Percentiles rank a stretch among this genome's conserved stretches.
These are phyloP conservation scores for Candida ipomoeae DNA, from an alignment of 805 yeast species.

Conservation along the genomic window DNA sequence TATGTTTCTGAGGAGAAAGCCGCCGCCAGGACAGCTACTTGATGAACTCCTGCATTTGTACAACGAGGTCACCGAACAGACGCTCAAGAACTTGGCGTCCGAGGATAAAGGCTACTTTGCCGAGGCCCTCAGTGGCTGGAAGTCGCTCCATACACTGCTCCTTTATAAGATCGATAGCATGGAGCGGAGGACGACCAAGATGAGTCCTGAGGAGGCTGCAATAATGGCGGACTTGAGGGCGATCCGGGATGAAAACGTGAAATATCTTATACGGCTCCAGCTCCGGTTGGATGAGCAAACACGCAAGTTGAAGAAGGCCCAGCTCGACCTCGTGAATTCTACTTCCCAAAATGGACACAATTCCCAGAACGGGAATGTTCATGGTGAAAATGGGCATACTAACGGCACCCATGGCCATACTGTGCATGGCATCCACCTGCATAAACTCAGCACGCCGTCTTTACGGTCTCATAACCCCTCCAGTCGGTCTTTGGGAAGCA, in stretches of 20 bases:
- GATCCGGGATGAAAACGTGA: constrained; percentile 41
- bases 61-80: constrained; percentile 56
- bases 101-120: constrained; percentile 53
- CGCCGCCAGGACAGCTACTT: constrained; percentile 48
- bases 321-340: not conserved
- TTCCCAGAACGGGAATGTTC: not conserved
- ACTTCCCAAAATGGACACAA: not conserved
- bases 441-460: constrained; percentile 26
- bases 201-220: constrained; percentile 15
- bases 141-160: constrained; percentile 58
- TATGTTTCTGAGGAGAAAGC: constrained; percentile 56
- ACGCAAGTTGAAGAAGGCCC: constrained; percentile 11
- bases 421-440: constrained; percentile 5
- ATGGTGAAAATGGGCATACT: too few relatives aligned
- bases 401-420: not conserved
- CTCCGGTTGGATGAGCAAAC: constrained; percentile 34
- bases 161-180: constrained; percentile 52
- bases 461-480: constrained; percentile 17
- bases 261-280: constrained; percentile 39
- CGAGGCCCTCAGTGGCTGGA: constrained; percentile 71
- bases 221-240: constrained; percentile 26
- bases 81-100: constrained; percentile 52
- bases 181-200: constrained; percentile 38
- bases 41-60: constrained; percentile 58
- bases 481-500: constrained; percentile 14